Evolutionary conservation across 805 yeast genomes (phyloP).

Genomic region (Saturnispora zaruensis): DNA sequence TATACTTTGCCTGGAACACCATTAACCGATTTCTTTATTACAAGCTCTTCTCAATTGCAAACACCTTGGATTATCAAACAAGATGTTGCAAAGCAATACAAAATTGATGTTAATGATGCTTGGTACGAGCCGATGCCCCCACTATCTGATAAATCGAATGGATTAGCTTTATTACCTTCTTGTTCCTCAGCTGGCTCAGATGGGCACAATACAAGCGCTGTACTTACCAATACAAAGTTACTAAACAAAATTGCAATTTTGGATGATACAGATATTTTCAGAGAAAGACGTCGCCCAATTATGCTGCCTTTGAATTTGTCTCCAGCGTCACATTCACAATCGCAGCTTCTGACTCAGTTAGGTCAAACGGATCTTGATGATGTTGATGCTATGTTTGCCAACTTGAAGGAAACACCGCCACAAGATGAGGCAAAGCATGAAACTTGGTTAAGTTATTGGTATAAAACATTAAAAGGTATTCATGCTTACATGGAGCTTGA

Average conservation of each 20-base stretch:
- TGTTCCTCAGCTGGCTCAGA: background rate
- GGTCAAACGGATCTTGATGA: constrained; percentile 7
- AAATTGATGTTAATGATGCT: constrained; percentile 43
- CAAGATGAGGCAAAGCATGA: constrained; percentile 31
- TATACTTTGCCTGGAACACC: constrained; percentile 43
- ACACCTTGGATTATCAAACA: constrained; percentile 90
- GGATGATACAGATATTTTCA: constrained; percentile 9
- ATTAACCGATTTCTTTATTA: background rate
- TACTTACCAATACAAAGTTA: background rate
- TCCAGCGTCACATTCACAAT: background rate
- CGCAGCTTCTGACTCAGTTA: background rate
- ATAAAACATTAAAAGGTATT: constrained; percentile 38
- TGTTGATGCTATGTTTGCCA: constrained; percentile 23
- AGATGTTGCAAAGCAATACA: constrained; percentile 60
- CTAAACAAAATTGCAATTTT: background rate
- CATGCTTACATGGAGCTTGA: constrained; percentile 39
- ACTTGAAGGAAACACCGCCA: constrained; percentile 31
- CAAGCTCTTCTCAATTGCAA: constrained; percentile 7
- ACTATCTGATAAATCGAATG: background rate
- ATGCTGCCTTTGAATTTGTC: constrained; percentile 13
- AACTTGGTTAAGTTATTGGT: constrained; percentile 47
- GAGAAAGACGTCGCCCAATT: constrained; percentile 18
- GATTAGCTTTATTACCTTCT: background rate
- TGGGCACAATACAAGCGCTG: background rate
- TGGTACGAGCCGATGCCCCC: constrained; percentile 6